A percentile compares a stretch with the other conserved stretches of the same genome.
phyloP scores from a whole-genome alignment of 2,329 filamentous ascomycete species.

The Didymella sp. region DNA sequence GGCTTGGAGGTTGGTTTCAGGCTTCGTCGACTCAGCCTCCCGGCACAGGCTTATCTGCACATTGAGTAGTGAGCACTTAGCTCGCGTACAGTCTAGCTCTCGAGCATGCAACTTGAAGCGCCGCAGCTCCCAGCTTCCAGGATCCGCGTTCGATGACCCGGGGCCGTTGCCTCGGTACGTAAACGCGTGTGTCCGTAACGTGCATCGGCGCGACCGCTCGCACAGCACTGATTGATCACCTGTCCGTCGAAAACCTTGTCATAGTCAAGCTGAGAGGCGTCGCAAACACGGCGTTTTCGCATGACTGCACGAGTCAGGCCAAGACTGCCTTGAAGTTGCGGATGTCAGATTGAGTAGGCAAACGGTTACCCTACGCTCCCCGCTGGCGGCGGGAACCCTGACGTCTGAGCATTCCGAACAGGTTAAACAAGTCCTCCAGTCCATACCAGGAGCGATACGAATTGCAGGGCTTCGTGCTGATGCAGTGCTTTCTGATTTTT shows the following conservation, averaged over 20 bases:
- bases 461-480: not conserved
- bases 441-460: not conserved
- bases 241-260: not conserved
- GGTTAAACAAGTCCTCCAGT: not conserved
- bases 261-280: not conserved
- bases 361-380: conserved; percentile 1
- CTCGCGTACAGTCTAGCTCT: conserved; percentile 2
- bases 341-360: not conserved
- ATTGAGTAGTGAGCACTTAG: conserved; percentile 14
- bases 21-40: conserved; percentile 28
- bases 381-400: conserved; percentile 1
- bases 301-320: not conserved
- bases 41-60: conserved; percentile 40
- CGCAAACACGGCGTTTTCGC: not conserved
- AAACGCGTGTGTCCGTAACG: conserved; percentile 5
- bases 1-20: conserved; percentile 33
- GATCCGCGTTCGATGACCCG: conserved; percentile 13
- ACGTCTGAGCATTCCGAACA: no score
- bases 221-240: not conserved
- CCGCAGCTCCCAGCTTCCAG: not conserved
- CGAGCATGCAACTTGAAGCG: not conserved
- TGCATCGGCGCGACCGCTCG: not conserved
- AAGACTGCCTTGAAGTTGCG: conserved; percentile 4
- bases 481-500: not conserved
- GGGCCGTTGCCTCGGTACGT: conserved; percentile 18